These are phyloP conservation scores for Auriscalpium orientale DNA, from an alignment of 768 basidiomycete species.

Conservation along the genomic window DNA sequence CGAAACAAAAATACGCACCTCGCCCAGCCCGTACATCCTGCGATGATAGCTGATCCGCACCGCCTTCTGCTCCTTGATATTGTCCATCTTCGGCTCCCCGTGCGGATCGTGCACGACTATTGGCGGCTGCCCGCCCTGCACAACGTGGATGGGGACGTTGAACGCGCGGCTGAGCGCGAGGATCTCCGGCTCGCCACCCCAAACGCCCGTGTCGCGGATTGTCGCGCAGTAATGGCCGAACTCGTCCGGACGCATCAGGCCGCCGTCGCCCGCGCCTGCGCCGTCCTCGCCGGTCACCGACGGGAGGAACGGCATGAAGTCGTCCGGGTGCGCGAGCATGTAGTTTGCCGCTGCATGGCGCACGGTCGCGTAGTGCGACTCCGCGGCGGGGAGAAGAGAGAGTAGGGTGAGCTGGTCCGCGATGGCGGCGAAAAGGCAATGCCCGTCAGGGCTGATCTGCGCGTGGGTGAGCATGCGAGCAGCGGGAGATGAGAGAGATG, in stretches of 20 bases:
- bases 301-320: conserved; percentile 91
- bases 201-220: conserved; percentile 78
- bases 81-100: conserved; percentile 24
- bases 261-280: conserved; percentile 51
- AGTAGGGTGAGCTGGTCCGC: conserved; percentile 86
- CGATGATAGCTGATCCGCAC: conserved; percentile 87
- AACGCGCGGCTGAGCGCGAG: conserved; percentile 78
- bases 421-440: conserved; percentile 91
- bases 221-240: conserved; percentile 70
- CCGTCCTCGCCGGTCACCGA: conserved; percentile 65
- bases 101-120: conserved; percentile 77
- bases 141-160: conserved; percentile 81
- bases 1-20: conserved; percentile 45
- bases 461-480: neutral
- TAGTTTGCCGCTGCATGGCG: conserved; percentile 73
- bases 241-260: conserved; percentile 60
- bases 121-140: conserved; percentile 75
- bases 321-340: conserved; percentile 74
- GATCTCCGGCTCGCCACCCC: conserved; percentile 99
- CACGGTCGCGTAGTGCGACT: conserved; percentile 53
- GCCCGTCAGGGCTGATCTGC: conserved; percentile 90
- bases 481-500: neutral
- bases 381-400: conserved; percentile 47
- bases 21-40: conserved; percentile 91
- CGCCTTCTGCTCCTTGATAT: conserved; percentile 29